A percentile compares a stretch with the other conserved stretches of the same genome.
These are phyloP conservation scores for Cubamyces lactineus DNA, from an alignment of 768 basidiomycete genomes.

Conservation along the genomic window DNA sequence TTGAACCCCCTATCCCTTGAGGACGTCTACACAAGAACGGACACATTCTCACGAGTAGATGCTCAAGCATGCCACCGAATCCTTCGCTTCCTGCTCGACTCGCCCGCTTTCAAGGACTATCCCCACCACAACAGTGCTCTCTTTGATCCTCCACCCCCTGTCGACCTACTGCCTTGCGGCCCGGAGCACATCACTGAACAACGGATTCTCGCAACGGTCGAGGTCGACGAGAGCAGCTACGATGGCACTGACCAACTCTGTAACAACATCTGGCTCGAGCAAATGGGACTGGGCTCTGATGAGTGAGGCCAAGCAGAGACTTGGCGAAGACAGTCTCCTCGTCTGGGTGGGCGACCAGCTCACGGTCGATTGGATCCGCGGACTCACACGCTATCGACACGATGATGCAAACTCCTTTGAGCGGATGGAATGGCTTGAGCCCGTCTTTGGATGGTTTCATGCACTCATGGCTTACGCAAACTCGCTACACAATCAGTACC, in stretches of 20 bases:
- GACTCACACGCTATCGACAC: conserved; percentile 38
- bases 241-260: conserved; percentile 24
- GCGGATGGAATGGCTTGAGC: conserved; percentile 39
- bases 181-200: conserved; percentile 7
- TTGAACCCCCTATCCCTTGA: no score
- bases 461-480: not conserved
- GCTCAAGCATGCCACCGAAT: not conserved
- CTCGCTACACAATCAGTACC: conserved; percentile 46
- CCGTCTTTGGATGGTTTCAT: conserved; percentile 46
- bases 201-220: conserved; percentile 25
- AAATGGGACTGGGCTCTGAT: not conserved
- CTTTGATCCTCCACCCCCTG: conserved; percentile 21
- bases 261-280: conserved; percentile 13
- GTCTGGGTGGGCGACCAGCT: conserved; percentile 38
- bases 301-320: not conserved
- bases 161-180: conserved; percentile 27
- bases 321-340: not conserved
- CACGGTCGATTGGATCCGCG: conserved; percentile 41
- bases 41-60: no score
- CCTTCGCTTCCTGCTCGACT: conserved; percentile 8
- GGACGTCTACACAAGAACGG: no score
- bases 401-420: conserved; percentile 46
- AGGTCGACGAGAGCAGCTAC: conserved; percentile 31
- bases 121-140: not conserved
- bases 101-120: conserved; percentile 9